These are phyloP conservation scores for Coniella vitis DNA, from an alignment of 2,329 filamentous ascomycete species.

Conservation along the genomic window DNA sequence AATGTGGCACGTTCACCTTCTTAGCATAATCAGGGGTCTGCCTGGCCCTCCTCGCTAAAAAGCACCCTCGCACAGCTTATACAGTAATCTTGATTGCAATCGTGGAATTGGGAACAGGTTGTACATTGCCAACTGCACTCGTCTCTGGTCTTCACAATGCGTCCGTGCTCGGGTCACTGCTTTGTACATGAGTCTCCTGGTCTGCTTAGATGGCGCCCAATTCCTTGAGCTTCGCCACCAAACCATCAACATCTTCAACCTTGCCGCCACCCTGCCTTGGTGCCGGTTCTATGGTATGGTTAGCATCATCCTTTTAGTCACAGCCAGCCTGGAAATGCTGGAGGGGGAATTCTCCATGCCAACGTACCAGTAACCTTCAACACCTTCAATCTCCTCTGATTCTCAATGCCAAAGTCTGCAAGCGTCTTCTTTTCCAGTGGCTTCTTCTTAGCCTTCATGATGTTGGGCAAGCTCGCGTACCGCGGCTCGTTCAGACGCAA, in stretches of 20 bases:
- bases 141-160: background rate
- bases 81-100: no score
- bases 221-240: constrained; percentile 92
- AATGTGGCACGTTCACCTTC: no score
- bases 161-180: background rate
- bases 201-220: constrained; percentile 69
- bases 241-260: constrained; percentile 94
- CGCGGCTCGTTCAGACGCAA: constrained; percentile 88
- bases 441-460: constrained; percentile 99
- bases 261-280: constrained; percentile 88
- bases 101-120: background rate
- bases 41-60: no score
- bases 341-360: background rate
- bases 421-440: constrained; percentile 86
- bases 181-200: background rate
- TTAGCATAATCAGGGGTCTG: no score
- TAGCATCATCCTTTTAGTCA: constrained; percentile 5
- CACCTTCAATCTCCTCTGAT: constrained; percentile 72
- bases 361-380: constrained; percentile 75
- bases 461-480: constrained; percentile 93
- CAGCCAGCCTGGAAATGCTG: no score
- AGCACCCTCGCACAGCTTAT: no score
- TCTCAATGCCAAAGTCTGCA: constrained; percentile 72
- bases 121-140: background rate
- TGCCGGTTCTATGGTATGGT: constrained; percentile 60